These are phyloP conservation scores for Aschersonia sp. DNA, from an alignment of 2,329 filamentous ascomycete genomes.

Conservation along the genomic window DNA sequence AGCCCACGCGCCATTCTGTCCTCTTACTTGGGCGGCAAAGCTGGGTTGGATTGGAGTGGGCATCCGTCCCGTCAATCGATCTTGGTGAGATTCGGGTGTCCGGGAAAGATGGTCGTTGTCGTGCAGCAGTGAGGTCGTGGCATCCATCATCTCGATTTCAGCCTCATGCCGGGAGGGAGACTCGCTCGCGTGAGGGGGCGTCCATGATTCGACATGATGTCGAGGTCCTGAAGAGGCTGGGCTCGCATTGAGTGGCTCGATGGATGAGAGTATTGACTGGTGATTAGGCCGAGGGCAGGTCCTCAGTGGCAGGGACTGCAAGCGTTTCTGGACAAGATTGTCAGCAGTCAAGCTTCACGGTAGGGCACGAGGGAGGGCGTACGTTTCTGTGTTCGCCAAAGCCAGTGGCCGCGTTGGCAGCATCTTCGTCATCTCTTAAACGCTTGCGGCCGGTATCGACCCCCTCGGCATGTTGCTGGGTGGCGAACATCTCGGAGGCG, in stretches of 20 bases:
- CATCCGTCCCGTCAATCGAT: slow-evolving; percentile 27
- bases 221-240: slow-evolving; percentile 20
- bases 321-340: slow-evolving; percentile 29
- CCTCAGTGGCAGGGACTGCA: slow-evolving; percentile 36
- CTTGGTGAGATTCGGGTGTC: neutral
- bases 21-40: slow-evolving; percentile 39
- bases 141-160: slow-evolving; percentile 37
- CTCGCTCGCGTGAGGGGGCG: slow-evolving; percentile 10
- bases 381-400: slow-evolving; percentile 37
- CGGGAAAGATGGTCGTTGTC: slow-evolving; percentile 7
- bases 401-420: slow-evolving; percentile 21
- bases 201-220: slow-evolving; percentile 18
- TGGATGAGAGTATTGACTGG: slow-evolving; percentile 16
- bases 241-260: slow-evolving; percentile 25
- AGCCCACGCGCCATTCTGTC: slow-evolving; percentile 30
- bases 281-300: slow-evolving; percentile 23
- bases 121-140: slow-evolving; percentile 6
- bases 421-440: slow-evolving; percentile 28
- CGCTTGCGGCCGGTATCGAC: slow-evolving; percentile 27
- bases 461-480: slow-evolving; percentile 16
- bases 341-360: slow-evolving; percentile 7
- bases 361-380: slow-evolving; percentile 9
- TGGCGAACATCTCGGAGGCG: slow-evolving; percentile 19
- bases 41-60: slow-evolving; percentile 45
- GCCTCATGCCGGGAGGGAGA: slow-evolving; percentile 14